Evolutionary conservation across 2,329 filamentous ascomycete genomes (phyloP).

Genomic region (Mariannaea sp.): DNA sequence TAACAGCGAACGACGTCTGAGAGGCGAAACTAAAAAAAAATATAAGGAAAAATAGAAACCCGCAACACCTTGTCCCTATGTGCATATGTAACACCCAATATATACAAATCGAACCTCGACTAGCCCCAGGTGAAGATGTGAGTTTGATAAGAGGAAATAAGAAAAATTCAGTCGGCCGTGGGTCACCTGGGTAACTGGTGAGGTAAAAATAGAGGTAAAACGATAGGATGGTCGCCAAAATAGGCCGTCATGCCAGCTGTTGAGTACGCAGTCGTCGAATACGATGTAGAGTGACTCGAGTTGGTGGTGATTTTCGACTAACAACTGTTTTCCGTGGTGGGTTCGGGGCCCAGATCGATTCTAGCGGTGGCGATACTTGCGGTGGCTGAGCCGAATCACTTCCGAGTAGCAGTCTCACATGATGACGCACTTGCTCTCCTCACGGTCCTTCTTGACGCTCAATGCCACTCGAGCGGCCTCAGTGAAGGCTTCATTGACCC

Average conservation of each 20-base stretch:
- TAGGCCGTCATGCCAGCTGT: slow-evolving; percentile 8
- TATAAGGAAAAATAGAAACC: slow-evolving; percentile 11
- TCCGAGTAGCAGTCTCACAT: slow-evolving; percentile 54
- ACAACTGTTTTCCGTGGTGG: no score
- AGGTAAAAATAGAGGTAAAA: slow-evolving; percentile 4
- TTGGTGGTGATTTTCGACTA: slow-evolving; percentile 1
- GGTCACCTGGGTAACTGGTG: slow-evolving; percentile 7
- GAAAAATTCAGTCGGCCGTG: slow-evolving; percentile 12
- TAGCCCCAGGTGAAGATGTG: slow-evolving; percentile 5
- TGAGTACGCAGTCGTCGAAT: slow-evolving; percentile 4
- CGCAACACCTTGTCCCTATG: slow-evolving; percentile 38
- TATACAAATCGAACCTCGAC: slow-evolving; percentile 32
- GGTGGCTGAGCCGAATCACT: slow-evolving; percentile 14
- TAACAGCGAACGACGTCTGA: slow-evolving; percentile 13
- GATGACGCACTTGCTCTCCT: slow-evolving; percentile 63
- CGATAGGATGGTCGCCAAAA: slow-evolving; percentile 9
- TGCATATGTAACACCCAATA: slow-evolving; percentile 36
- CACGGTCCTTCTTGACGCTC: slow-evolving; percentile 68
- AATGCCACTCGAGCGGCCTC: slow-evolving; percentile 95
- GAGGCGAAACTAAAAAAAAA: slow-evolving; percentile 19
- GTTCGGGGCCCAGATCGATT: slow-evolving; percentile 12
- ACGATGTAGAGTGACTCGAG: slow-evolving; percentile 12
- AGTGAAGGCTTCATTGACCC: slow-evolving; percentile 98
- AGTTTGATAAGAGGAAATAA: slow-evolving; percentile 11
- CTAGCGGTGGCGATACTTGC: slow-evolving; percentile 7